Conservation (phyloP, 2,329 filamentous ascomycete species). For the Drechslerella coelobrocha region DNA sequence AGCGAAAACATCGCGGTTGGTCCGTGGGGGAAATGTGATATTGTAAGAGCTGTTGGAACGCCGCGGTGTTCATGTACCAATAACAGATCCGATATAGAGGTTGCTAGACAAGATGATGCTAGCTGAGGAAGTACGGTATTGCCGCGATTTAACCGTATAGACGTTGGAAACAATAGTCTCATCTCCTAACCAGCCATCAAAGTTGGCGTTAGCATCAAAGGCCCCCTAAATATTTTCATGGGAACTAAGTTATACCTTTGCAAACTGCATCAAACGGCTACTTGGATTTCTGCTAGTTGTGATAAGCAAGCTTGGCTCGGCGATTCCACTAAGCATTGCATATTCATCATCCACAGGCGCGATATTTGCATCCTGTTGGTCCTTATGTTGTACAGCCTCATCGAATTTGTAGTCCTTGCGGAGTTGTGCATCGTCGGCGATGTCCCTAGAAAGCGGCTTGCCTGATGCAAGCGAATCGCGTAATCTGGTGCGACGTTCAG, state of each 20-base stretch:
- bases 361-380: conserved; percentile 71
- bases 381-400: conserved; percentile 70
- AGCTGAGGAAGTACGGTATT: conserved; percentile 87
- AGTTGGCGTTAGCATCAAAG: background rate
- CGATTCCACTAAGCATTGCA: conserved; percentile 83
- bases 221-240: background rate
- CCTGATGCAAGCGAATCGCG: conserved; percentile 86
- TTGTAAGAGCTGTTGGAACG: conserved; percentile 84
- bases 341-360: conserved; percentile 92
- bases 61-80: conserved; percentile 91
- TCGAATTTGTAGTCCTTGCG: conserved; percentile 93
- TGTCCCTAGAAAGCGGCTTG: conserved; percentile 63
- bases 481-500: conserved; percentile 86
- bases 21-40: conserved; percentile 86
- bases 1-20: conserved; percentile 86
- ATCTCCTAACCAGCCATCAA: conserved; percentile 73
- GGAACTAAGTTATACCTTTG: conserved; percentile 56
- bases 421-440: conserved; percentile 84
- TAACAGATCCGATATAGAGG: conserved; percentile 82
- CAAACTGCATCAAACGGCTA: conserved; percentile 82
- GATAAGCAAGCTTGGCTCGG: conserved; percentile 86
- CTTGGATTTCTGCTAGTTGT: conserved; percentile 90
- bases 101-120: conserved; percentile 78
- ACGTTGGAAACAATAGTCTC: conserved; percentile 79
- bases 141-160: conserved; percentile 87